A percentile compares a stretch with the other conserved stretches of the same genome.
phyloP scores from a whole-genome alignment of 441 rosid genomes.

The Pelargonium hybrid region DNA sequence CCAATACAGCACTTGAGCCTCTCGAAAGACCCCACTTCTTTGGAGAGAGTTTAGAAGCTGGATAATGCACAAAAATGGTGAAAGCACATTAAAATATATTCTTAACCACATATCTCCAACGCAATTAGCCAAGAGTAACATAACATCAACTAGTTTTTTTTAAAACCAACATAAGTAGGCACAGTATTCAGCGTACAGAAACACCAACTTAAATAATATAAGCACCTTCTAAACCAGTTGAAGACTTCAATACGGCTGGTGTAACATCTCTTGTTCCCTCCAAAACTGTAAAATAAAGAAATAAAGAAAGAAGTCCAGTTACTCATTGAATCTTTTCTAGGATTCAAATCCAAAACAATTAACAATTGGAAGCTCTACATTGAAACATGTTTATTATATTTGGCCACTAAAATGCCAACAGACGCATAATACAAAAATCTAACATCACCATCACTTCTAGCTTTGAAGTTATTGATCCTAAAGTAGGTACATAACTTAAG shows the following conservation, averaged over 20 bases:
- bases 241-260: conserved; percentile 56
- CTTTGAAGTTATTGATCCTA: no score
- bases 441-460: no score
- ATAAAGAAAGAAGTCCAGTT: background rate
- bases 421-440: no score
- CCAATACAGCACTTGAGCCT: conserved; percentile 43
- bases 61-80: background rate
- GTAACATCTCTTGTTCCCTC: conserved; percentile 81
- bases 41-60: conserved; percentile 62
- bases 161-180: no score
- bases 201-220: background rate
- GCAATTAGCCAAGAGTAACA: no score
- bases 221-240: conserved; percentile 78
- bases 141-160: no score
- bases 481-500: no score
- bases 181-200: background rate
- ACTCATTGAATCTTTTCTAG: background rate
- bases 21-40: conserved; percentile 88
- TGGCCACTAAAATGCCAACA: background rate
- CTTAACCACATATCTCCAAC: background rate
- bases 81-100: background rate
- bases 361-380: background rate
- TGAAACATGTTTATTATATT: background rate
- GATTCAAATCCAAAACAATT: background rate
- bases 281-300: conserved; percentile 36